Percentiles rank a stretch among this genome's conserved stretches.
phyloP scores from a whole-genome alignment of 768 basidiomycete genomes.

The Tricholoma matsutake region DNA sequence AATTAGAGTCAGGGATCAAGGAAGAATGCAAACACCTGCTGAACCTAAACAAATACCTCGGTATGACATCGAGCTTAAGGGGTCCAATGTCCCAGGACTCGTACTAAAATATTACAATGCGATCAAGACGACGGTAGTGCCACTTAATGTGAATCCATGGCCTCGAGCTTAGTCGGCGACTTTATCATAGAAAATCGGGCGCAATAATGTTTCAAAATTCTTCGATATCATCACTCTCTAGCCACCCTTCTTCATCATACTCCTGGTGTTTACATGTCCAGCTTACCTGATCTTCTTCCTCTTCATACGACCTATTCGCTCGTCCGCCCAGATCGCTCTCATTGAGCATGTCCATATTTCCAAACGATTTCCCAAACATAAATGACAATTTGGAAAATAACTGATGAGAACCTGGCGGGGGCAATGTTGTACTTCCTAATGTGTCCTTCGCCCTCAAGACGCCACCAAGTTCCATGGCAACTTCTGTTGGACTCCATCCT shows the following conservation, averaged over 20 bases:
- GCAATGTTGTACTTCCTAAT: constrained; percentile 8
- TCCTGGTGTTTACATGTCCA: constrained; percentile 27
- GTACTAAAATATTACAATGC: no score
- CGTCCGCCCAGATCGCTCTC: constrained; percentile 29
- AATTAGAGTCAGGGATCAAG: no score
- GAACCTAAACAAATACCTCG: no score
- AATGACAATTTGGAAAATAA: constrained; percentile 56
- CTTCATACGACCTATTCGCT: constrained; percentile 13
- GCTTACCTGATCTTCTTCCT: constrained; percentile 26
- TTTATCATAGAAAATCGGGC: background rate
- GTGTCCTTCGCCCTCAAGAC: constrained; percentile 50
- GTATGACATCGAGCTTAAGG: no score
- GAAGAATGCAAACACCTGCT: no score
- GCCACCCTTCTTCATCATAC: constrained; percentile 44
- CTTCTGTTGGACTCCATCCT: constrained; percentile 49
- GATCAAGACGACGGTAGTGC: background rate
- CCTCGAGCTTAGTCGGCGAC: background rate
- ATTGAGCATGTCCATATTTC: constrained; percentile 29
- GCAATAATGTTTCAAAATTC: constrained; percentile 31
- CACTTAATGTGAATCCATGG: no score
- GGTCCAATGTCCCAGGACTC: no score
- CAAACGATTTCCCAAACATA: constrained; percentile 30
- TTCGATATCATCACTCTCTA: constrained; percentile 60
- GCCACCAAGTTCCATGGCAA: constrained; percentile 57
- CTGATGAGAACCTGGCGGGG: constrained; percentile 35